These are phyloP conservation scores for Saposhnikovia divaricata DNA, from an alignment of 129 eudicot genomes.

Conservation along the genomic window DNA sequence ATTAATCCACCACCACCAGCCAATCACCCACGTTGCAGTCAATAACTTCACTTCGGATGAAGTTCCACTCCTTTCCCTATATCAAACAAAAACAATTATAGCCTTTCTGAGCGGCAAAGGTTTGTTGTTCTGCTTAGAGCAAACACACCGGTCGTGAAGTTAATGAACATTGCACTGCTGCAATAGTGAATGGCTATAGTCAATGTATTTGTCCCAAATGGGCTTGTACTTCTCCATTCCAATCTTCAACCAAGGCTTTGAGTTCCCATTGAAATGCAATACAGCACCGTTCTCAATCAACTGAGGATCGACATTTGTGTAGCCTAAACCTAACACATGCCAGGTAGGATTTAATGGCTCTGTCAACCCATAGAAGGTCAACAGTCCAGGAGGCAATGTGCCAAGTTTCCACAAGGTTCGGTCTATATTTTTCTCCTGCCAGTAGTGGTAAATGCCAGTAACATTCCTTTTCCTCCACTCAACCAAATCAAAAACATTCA, in stretches of 20 bases:
- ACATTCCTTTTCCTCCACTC: conserved; percentile 29
- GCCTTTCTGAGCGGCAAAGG: neutral
- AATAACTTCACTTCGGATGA: neutral
- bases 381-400: conserved; percentile 27
- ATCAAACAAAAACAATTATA: neutral
- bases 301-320: conserved; percentile 25
- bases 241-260: conserved; percentile 29
- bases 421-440: conserved; percentile 31
- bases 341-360: conserved; percentile 25
- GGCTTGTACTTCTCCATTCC: conserved; percentile 28
- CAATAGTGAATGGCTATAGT: conserved; percentile 18
- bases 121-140: neutral
- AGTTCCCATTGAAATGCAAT: conserved; percentile 28
- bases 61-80: neutral
- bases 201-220: conserved; percentile 25
- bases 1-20: conserved; percentile 6
- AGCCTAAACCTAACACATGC: conserved; percentile 30
- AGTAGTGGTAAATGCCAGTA: conserved; percentile 28
- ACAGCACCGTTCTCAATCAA: conserved; percentile 24
- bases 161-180: conserved; percentile 29
- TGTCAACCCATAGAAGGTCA: conserved; percentile 26
- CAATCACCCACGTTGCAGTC: neutral
- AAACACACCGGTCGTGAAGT: neutral
- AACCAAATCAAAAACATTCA: conserved; percentile 28
- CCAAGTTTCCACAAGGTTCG: conserved; percentile 30